Percentiles rank a stretch among this genome's conserved stretches.
phyloP scores from a whole-genome alignment of 768 basidiomycete genomes.

The Harrya chromipes region DNA sequence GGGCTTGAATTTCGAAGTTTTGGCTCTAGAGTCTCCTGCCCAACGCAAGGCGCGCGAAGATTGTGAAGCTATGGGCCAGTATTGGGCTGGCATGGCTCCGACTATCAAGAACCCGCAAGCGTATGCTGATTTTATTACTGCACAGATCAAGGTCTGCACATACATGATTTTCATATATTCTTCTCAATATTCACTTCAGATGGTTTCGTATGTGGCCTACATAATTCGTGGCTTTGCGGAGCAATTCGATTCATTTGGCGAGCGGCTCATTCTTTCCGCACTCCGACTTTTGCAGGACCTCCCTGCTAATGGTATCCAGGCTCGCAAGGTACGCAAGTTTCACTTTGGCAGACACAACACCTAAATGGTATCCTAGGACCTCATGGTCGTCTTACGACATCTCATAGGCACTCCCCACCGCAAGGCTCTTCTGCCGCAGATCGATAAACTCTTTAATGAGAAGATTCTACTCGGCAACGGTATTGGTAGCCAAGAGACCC shows the following conservation, averaged over 20 bases:
- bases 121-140: constrained; percentile 80
- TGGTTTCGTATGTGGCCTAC: constrained; percentile 90
- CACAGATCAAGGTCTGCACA: constrained; percentile 79
- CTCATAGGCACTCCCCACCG: constrained; percentile 77
- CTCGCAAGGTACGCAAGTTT: constrained; percentile 62
- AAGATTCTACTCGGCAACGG: constrained; percentile 83
- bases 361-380: constrained; percentile 51
- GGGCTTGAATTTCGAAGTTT: constrained; percentile 73
- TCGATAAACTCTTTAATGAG: constrained; percentile 91
- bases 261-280: constrained; percentile 74
- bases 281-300: constrained; percentile 92
- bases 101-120: constrained; percentile 67
- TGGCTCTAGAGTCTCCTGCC: constrained; percentile 76
- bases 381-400: constrained; percentile 91
- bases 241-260: constrained; percentile 71
- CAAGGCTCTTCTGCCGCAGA: constrained; percentile 71
- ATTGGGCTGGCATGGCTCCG: constrained; percentile 81
- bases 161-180: background rate
- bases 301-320: constrained; percentile 76
- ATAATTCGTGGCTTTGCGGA: constrained; percentile 69
- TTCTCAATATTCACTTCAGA: constrained; percentile 41
- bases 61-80: constrained; percentile 74
- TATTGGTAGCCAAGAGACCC: constrained; percentile 79
- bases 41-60: constrained; percentile 76
- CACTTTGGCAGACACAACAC: background rate